Evolutionary conservation across 495 filamentous ascomycete genomes (phyloP).

Genomic region (Aspergillus taichungensis): DNA sequence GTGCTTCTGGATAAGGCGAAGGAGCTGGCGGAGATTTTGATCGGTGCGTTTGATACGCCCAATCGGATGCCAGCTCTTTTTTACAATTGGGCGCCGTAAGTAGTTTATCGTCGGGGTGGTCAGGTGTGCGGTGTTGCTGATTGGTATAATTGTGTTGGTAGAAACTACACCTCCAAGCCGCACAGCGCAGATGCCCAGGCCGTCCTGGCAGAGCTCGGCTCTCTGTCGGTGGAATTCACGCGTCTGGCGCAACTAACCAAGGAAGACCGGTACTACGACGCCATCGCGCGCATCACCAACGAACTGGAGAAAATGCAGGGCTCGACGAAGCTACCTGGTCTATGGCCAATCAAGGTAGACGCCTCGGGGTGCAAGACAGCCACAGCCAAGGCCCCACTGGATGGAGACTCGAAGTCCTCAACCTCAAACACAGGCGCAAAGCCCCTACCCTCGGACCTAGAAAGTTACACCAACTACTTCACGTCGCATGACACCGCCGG

Average conservation of each 20-base stretch:
- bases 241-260: slow-evolving; percentile 85
- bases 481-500: too few relatives aligned
- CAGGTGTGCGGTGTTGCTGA: slow-evolving; percentile 4
- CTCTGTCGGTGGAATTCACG: slow-evolving; percentile 90
- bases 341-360: slow-evolving; percentile 79
- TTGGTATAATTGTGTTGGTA: slow-evolving; percentile 6
- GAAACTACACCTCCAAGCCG: slow-evolving; percentile 49
- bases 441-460: too few relatives aligned
- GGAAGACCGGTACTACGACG: slow-evolving; percentile 86
- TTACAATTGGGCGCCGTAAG: slow-evolving; percentile 75
- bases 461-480: too few relatives aligned
- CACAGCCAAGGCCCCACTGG: not conserved
- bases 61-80: slow-evolving; percentile 90
- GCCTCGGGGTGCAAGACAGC: slow-evolving; percentile 55
- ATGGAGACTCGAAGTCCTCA: not conserved
- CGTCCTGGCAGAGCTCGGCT: slow-evolving; percentile 79
- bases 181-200: slow-evolving; percentile 55
- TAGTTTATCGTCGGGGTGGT: slow-evolving; percentile 4
- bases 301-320: slow-evolving; percentile 73
- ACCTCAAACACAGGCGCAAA: too few relatives aligned
- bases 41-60: slow-evolving; percentile 90
- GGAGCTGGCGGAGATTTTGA: slow-evolving; percentile 81
- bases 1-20: slow-evolving; percentile 77
- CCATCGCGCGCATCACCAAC: slow-evolving; percentile 83
- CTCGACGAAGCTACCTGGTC: slow-evolving; percentile 63